Conservation (phyloP, 1,139 yeast genomes). For the Geotrichum reessii region DNA sequence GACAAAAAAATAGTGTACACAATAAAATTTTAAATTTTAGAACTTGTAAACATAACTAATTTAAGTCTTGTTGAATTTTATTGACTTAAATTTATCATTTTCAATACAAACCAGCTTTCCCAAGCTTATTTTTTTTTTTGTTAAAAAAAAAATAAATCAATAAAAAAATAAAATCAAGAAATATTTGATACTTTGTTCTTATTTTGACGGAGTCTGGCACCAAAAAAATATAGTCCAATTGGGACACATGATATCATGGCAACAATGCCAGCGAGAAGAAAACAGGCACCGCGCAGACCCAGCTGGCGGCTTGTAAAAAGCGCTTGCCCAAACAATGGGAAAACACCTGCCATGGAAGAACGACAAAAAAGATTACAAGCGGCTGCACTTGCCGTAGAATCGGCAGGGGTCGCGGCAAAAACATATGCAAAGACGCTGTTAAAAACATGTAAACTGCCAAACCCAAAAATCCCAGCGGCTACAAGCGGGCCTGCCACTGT, state of each 20-base stretch:
- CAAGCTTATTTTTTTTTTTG: neutral
- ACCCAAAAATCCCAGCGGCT: constrained; percentile 51
- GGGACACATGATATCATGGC: constrained; percentile 50
- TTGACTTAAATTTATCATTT: no score
- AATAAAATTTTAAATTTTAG: no score
- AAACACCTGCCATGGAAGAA: constrained; percentile 54
- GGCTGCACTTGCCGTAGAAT: constrained; percentile 57
- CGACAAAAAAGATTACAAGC: constrained; percentile 62
- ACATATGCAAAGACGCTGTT: constrained; percentile 46
- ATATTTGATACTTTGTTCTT: no score
- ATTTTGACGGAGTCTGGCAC: constrained; percentile 41
- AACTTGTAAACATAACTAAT: no score
- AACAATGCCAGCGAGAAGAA: constrained; percentile 43
- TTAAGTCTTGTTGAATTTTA: no score
- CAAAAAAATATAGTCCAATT: constrained; percentile 45
- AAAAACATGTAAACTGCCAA: constrained; percentile 48
- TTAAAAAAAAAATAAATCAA: no score
- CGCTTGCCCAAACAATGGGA: constrained; percentile 57
- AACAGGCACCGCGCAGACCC: constrained; percentile 49
- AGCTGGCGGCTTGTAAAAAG: constrained; percentile 40
- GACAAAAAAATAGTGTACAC: no score
- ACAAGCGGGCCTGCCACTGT: constrained; percentile 5
- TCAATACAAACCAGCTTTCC: no score
- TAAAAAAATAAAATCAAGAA: no score
- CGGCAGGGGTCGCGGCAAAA: constrained; percentile 48